A percentile compares a stretch with the other conserved stretches of the same genome.
Conservation (phyloP, 495 filamentous ascomycete genomes). For the Neurospora sp. region DNA sequence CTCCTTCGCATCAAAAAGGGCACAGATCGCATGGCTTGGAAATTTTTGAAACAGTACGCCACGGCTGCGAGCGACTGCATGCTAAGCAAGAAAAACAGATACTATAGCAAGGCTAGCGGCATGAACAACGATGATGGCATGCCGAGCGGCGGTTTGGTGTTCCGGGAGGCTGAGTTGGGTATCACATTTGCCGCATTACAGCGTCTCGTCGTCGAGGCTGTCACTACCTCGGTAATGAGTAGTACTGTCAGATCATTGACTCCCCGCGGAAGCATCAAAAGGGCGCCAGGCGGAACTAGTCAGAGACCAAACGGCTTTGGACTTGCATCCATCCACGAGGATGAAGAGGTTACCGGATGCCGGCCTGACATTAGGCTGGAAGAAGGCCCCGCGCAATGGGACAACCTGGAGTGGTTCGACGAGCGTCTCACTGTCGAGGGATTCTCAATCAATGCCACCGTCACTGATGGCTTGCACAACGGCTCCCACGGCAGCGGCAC, state of each 20-base stretch:
- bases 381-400: constrained; percentile 14
- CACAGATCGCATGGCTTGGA: constrained; percentile 26
- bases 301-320: background rate
- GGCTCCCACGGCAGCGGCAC: background rate
- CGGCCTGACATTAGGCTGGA: constrained; percentile 8
- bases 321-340: constrained; percentile 12
- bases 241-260: constrained; percentile 12
- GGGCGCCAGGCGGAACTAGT: background rate
- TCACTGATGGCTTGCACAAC: background rate
- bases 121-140: background rate
- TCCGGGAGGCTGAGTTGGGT: constrained; percentile 24
- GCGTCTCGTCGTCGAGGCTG: constrained; percentile 22
- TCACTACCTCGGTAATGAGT: constrained; percentile 21
- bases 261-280: background rate
- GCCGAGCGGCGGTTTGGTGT: constrained; percentile 1
- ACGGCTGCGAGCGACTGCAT: constrained; percentile 11
- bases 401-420: constrained; percentile 19
- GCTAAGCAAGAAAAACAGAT: constrained; percentile 15
- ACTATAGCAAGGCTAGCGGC: constrained; percentile 5
- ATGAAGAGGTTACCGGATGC: background rate
- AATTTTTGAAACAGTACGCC: constrained; percentile 19
- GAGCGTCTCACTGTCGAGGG: constrained; percentile 17
- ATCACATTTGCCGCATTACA: constrained; percentile 17
- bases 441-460: constrained; percentile 15
- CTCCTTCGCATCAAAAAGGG: constrained; percentile 20